phyloP scores from a whole-genome alignment of 352 stramenopile species.

The Phytophthora fragariae region DNA sequence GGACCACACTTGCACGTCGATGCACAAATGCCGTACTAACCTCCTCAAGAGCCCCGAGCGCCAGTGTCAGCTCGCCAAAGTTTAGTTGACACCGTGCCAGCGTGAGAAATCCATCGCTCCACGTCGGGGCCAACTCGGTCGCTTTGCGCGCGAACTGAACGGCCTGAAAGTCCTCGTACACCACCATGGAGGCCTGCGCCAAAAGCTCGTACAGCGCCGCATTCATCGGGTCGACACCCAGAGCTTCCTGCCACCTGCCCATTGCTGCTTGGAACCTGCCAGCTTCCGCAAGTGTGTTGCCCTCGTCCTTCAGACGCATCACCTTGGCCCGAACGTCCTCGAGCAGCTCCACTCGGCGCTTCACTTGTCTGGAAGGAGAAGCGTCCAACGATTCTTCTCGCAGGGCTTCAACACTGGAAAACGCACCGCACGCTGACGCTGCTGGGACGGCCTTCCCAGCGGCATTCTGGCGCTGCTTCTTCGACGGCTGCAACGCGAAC shows the following conservation, averaged over 20 bases:
- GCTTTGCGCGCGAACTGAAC: conserved; percentile 72
- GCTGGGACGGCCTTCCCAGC: background rate
- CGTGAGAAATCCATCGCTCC: conserved; percentile 77
- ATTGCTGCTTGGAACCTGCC: conserved; percentile 72
- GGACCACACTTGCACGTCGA: background rate
- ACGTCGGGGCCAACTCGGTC: conserved; percentile 58
- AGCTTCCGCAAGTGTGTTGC: conserved; percentile 78
- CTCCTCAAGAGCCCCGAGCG: conserved; percentile 54
- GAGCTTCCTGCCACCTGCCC: conserved; percentile 68
- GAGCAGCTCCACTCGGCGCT: conserved; percentile 45
- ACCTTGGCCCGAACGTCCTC: conserved; percentile 67
- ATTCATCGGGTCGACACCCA: conserved; percentile 54
- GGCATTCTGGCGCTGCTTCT: conserved; percentile 39
- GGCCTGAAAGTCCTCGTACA: conserved; percentile 81
- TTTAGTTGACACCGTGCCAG: conserved; percentile 79
- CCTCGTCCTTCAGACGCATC: conserved; percentile 76
- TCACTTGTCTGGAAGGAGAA: background rate
- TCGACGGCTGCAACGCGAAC: conserved; percentile 40
- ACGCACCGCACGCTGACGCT: background rate
- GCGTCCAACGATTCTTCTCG: conserved; percentile 2
- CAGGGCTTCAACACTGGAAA: conserved; percentile 17
- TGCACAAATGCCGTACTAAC: conserved; percentile 26
- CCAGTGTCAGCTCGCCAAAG: conserved; percentile 81
- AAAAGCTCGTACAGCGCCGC: conserved; percentile 70
- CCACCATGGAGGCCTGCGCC: conserved; percentile 73